Conservation (phyloP, 441 rosid species). For the Syzygium malaccense region DNA sequence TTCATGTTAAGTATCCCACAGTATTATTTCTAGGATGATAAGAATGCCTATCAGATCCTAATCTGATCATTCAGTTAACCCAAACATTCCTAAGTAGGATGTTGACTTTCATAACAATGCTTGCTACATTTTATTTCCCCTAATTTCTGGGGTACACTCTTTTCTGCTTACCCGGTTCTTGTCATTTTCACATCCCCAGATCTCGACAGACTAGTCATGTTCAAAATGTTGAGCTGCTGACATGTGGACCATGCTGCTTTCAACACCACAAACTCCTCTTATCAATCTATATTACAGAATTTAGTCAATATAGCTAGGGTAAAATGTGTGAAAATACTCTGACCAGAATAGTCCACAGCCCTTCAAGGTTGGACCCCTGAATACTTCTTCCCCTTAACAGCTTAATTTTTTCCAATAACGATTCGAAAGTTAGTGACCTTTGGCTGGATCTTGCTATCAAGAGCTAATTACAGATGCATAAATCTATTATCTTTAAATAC, state of each 20-base stretch:
- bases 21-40: background rate
- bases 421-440: background rate
- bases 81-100: background rate
- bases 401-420: background rate
- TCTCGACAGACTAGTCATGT: background rate
- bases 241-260: background rate
- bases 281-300: background rate
- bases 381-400: background rate
- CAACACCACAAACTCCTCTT: background rate
- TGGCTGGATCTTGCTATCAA: background rate
- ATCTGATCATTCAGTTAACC: background rate
- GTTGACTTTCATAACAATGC: background rate
- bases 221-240: background rate
- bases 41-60: background rate
- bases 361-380: background rate
- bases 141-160: background rate
- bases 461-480: background rate
- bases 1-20: background rate
- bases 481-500: background rate
- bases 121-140: background rate
- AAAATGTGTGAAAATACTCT: background rate
- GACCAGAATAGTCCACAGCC: background rate
- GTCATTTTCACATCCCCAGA: background rate
- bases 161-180: background rate
- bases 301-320: background rate